These are phyloP conservation scores for Turritis glabra DNA, from an alignment of 345 rosid genomes.

Conservation along the genomic window DNA sequence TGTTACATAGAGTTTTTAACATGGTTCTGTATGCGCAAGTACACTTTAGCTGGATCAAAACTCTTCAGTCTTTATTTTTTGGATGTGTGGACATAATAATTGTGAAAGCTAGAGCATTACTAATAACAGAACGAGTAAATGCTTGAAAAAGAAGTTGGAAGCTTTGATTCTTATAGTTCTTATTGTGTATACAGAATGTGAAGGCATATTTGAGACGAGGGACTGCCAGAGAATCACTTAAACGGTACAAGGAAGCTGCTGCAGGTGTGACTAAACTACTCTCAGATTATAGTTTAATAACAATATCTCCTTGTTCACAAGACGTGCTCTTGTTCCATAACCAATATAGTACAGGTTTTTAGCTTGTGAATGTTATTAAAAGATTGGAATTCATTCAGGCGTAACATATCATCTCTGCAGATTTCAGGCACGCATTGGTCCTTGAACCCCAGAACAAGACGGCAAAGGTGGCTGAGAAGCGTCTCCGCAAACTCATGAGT, in stretches of 20 bases:
- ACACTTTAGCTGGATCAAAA: neutral
- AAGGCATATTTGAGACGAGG: slow-evolving; percentile 95
- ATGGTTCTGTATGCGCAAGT: neutral
- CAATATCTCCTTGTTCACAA: neutral
- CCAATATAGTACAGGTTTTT: neutral
- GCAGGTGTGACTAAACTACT: slow-evolving; percentile 50
- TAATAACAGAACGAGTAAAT: neutral
- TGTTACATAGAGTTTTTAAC: no score
- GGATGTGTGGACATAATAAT: neutral
- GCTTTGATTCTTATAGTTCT: neutral
- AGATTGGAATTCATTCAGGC: neutral
- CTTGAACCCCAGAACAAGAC: slow-evolving; percentile 91
- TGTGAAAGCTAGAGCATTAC: neutral
- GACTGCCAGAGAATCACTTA: slow-evolving; percentile 85
- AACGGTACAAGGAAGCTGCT: slow-evolving; percentile 71
- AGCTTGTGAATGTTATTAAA: neutral
- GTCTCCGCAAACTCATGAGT: slow-evolving; percentile 62
- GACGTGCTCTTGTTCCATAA: neutral
- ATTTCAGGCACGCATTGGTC: slow-evolving; percentile 84
- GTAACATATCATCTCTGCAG: slow-evolving; percentile 41
- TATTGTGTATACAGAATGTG: slow-evolving; percentile 62
- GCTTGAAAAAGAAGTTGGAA: neutral
- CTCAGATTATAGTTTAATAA: neutral
- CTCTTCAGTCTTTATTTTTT: neutral
- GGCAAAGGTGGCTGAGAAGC: slow-evolving; percentile 61